Base-by-base conservation (phyloP, 768 basidiomycete species). In the Trametes meyenii region DNA sequence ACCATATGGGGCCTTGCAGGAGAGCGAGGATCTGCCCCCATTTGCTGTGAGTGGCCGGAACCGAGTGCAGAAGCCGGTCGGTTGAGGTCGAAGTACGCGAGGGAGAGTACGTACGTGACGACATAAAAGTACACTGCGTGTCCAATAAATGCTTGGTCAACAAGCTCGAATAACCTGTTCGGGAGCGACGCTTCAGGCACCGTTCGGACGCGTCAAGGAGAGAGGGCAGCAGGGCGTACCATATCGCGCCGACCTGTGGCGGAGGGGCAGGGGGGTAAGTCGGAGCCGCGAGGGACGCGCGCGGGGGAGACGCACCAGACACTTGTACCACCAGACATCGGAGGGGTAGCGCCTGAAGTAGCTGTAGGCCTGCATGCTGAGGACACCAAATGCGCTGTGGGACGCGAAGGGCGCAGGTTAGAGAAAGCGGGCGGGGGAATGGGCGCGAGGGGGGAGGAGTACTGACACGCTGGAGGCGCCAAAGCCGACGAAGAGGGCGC, bases 401-500 rank as follows among this genome's bases (percentile, higher is more conserved):
- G 19, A 45, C 13, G n/a, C 19, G 52, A 29, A 80, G 66, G 54
- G n/a, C n/a, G 40, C 40, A 42, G n/a, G n/a, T 70, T 75, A 78
- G 63, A 42, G 19, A 55, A 23, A 21, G 11, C 8, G 36, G 2
- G 29, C n/a, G 21, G 46, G 2, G 50, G 2, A 36, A 35, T 13
- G 38, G 38, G 50, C 3, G 11, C 35, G 40, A 5, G 3, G 33
- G n/a, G 23, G 21, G 24, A 33, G 26, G 16, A 21, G 33, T 44
- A 67, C 76, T 65, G 38, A 69, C 78, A 71, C 44, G 43, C 70
- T 63, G 19, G 87, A 81, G 24, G 78, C 71, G 2, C 81, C 78
- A 63, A 85, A 86, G 36, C 87, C 87, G 44, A 87, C 68, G 64
- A 87, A 80, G 45, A 82, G 71, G 16, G 86, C 85, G 39, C 87